Evolutionary conservation across 2,329 filamentous ascomycete species (phyloP), one percentile per base, ranked within the genome.

Genomic region (Myriosclerotinia scirpicola): DNA sequence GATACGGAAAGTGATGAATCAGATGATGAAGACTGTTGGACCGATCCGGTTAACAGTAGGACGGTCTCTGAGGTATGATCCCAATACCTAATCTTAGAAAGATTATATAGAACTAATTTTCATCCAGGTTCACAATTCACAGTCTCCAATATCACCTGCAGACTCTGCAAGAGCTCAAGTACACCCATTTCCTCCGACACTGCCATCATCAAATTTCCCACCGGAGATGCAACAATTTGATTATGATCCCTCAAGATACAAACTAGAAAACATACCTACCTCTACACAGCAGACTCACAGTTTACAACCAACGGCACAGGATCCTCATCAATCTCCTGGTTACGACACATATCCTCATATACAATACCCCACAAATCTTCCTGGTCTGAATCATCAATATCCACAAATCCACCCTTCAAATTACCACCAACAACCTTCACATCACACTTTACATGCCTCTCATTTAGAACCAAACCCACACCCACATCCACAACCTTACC

Each of bases 31-130:
- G 48, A 62, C 36, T 56, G 36, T 12, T 20, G 36, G 14, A 22
- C 20, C 12, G 50, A 36, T 12, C 15, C 30, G 17, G 14, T 17
- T 22, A 20, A 20, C 22, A 55, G 38, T 22, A 64, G 30, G 34
- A n/a, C 17, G 9, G 17, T 34, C n/a, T 55, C 61, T 22, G 50
- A 55, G 38, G 61, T 64, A 56, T 56, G 50, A 44, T 8, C 46
- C 4, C 20, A 38, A 36, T 46, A 2, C 40, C 20, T 36, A 22
- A 38, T 34, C 5, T 5, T 5, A 34, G 30, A 7, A 14, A 20
- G 8, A 17, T 8, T 50, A 34, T 48, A 14, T 8, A 26, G 44
- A 38, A 30, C 44, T 50, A 50, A 60, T 50, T n/a, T 5, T 38
- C 1, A 12, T 7, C 15, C 34, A 38, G 58, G 8, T 48, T 9